Base-by-base conservation (phyloP, 176 grass and related monocot species). In the Carex myosuroides region DNA sequence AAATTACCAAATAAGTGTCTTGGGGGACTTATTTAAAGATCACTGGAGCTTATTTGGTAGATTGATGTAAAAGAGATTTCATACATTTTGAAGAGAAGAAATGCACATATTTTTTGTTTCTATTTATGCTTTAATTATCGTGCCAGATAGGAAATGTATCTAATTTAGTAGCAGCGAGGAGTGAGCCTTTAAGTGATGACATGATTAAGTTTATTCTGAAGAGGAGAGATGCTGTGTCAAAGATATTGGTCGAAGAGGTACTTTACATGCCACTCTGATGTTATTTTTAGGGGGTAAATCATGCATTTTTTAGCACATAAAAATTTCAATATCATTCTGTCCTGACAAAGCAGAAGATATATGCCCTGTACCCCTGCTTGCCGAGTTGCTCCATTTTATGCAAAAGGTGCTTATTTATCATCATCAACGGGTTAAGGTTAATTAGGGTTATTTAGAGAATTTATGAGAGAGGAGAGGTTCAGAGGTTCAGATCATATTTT, bases 111-210 rank as follows among this genome's bases (percentile, higher is more conserved):
- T 81, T 81, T 22, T 63, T 83, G 33, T 33, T 67, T 32, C 17
- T 64, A 32, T 54, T 54, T 50, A 29, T 64, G n/a, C 32, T 48
- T 46, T 81, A 44, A 18, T 37, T 81, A 12, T 37, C 44, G 55
- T 20, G 12, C 64, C 62, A 83, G 80, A 35, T 48, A 14, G 37
- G 10, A 18, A 48, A 30, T 30, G 13, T 2, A 17, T 68, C 60
- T 54, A 29, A 83, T 12, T 54, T 83, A 63, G 62, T 68, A 83
- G 60, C 32, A 67, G 39, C 39, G 3, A 8, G 14, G 13, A 83
- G 33, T n/a, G 62, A 83, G 22, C 42, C 42, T 17, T 83, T 63
- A 68, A 67, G 80, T 67, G 62, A 83, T 83, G 80, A 83, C 16
- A 30, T 30, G 8, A 53, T 54, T 22, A 11, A 83, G 22, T 83